phyloP scores from a whole-genome alignment of 2,329 filamentous ascomycete genomes.

The Botrytis deweyae region DNA sequence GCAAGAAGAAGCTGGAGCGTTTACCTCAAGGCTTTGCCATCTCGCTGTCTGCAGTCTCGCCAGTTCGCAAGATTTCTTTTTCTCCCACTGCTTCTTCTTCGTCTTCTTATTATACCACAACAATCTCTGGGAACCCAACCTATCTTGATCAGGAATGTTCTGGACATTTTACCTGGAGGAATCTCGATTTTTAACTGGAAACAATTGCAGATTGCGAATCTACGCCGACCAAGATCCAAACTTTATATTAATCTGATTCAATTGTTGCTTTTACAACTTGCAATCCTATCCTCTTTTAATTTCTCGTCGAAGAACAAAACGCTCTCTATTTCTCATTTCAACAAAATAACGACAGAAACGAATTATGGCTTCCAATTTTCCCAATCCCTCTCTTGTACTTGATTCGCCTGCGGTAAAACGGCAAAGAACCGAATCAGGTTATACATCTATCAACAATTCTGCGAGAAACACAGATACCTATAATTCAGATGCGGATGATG shows the following conservation, averaged over 20 bases:
- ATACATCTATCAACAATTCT: conserved; percentile 34
- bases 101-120: neutral
- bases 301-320: neutral
- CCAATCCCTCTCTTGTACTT: conserved; percentile 21
- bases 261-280: neutral
- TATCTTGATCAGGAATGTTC: neutral
- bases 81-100: neutral
- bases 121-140: neutral
- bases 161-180: neutral
- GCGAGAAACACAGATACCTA: conserved; percentile 33
- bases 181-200: neutral
- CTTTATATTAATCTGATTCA: neutral
- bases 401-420: conserved; percentile 38
- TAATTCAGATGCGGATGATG: conserved; percentile 46
- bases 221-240: neutral
- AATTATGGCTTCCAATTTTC: conserved; percentile 30
- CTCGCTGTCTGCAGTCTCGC: neutral
- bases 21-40: neutral
- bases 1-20: neutral
- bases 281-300: neutral
- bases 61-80: neutral
- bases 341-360: neutral
- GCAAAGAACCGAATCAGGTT: conserved; percentile 38
- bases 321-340: neutral
- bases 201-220: conserved; percentile 1